Evolutionary conservation across 331 rosid species (phyloP).

Genomic region (Spiraea crenata): DNA sequence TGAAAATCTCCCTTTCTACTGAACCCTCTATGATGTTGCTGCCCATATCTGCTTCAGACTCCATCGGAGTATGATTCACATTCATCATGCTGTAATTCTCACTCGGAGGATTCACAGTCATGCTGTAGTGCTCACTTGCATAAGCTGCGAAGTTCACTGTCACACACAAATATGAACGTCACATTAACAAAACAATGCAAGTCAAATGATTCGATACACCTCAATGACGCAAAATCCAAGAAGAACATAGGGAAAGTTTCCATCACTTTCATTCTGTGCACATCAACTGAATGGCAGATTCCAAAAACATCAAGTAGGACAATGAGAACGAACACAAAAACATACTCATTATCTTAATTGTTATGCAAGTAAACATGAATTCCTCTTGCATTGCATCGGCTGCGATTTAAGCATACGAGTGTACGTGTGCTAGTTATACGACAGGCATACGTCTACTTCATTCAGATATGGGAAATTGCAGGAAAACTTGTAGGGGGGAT

Average conservation of each 20-base stretch:
- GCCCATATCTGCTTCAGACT: conserved; percentile 3
- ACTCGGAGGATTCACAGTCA: no score
- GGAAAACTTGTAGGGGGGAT: no score
- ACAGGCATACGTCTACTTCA: no score
- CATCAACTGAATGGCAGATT: not conserved
- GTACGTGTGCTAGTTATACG: no score
- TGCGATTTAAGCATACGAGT: no score
- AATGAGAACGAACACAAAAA: not conserved
- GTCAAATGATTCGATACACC: not conserved
- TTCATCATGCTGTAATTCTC: not conserved
- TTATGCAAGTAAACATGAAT: not conserved
- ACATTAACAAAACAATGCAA: not conserved
- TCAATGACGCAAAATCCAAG: not conserved
- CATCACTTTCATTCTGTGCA: no score
- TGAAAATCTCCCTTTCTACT: not conserved
- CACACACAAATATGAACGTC: not conserved
- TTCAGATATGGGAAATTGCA: no score
- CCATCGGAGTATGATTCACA: conserved; percentile 3
- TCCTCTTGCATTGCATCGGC: no score
- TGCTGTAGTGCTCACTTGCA: no score
- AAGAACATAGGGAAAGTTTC: not conserved
- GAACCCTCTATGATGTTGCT: not conserved
- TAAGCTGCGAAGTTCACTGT: not conserved
- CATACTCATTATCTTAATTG: not conserved
- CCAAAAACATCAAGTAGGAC: not conserved